A percentile compares a stretch with the other conserved stretches of the same genome.
These are phyloP conservation scores for Chaetomiaceae sp. DNA, from an alignment of 2,329 filamentous ascomycete genomes.

Conservation along the genomic window DNA sequence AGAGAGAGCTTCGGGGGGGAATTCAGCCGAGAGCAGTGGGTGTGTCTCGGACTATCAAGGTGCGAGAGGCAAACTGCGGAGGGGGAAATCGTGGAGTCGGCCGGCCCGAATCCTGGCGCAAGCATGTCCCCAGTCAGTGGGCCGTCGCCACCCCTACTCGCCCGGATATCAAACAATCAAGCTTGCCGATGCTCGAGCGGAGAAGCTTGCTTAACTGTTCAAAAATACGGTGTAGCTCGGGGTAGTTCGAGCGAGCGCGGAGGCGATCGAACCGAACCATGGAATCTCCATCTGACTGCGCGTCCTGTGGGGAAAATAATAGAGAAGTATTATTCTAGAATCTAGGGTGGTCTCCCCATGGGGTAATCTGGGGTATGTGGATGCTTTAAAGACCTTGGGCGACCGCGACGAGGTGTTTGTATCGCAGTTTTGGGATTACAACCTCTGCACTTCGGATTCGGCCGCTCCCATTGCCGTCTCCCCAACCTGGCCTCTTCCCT, in stretches of 20 bases:
- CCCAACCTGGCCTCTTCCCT: not conserved
- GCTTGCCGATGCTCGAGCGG: not conserved
- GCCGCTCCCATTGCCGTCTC: not conserved
- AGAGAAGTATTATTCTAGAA: not conserved
- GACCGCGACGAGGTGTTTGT: too few relatives aligned
- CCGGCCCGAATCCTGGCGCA: not conserved
- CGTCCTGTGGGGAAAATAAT: too few relatives aligned
- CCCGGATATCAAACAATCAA: not conserved
- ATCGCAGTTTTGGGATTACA: too few relatives aligned
- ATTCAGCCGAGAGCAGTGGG: constrained; percentile 1
- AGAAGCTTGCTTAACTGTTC: constrained; percentile 3
- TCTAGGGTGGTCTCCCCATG: not conserved
- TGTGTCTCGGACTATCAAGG: not conserved
- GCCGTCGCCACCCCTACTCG: not conserved
- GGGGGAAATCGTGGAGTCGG: not conserved
- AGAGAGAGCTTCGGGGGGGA: not conserved
- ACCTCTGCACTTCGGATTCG: not conserved
- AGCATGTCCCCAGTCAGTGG: too few relatives aligned
- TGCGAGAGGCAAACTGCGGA: not conserved
- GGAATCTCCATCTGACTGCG: not conserved
- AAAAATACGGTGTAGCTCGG: constrained; percentile 7
- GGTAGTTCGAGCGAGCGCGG: not conserved
- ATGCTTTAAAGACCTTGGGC: not conserved
- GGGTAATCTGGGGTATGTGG: constrained; percentile 6
- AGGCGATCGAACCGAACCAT: not conserved